Percentiles rank a stretch among this genome's conserved stretches.
These are phyloP conservation scores for Apiospora rasikravindrae DNA, from an alignment of 2,329 filamentous ascomycete genomes.

Conservation along the genomic window DNA sequence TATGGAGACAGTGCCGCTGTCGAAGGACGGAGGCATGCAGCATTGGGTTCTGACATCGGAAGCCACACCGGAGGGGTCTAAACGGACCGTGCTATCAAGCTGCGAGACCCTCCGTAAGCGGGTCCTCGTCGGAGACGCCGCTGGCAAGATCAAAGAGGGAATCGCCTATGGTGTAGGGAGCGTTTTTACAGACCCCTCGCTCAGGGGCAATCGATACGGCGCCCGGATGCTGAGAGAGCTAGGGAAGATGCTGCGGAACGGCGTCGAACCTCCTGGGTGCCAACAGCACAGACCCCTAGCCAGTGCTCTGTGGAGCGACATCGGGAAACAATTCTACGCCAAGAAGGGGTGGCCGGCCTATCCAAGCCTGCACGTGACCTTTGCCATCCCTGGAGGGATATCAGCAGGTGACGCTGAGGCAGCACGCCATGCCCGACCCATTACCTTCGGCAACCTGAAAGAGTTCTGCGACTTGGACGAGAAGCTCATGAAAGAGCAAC, in stretches of 20 bases:
- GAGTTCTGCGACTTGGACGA: constrained; percentile 70
- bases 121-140: constrained; percentile 50
- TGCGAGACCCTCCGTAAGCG: constrained; percentile 69
- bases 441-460: constrained; percentile 66
- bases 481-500: constrained; percentile 58
- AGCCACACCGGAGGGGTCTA: constrained; percentile 2
- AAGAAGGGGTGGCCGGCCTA: constrained; percentile 78
- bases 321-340: constrained; percentile 83
- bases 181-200: constrained; percentile 74
- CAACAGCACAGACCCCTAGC: constrained; percentile 54
- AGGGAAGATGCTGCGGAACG: constrained; percentile 37
- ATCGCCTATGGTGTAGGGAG: constrained; percentile 77
- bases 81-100: constrained; percentile 62
- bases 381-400: constrained; percentile 48
- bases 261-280: constrained; percentile 23
- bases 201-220: constrained; percentile 77
- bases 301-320: constrained; percentile 85
- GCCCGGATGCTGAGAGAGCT: constrained; percentile 75
- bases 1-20: constrained; percentile 62
- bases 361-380: constrained; percentile 72
- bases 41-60: constrained; percentile 66
- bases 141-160: constrained; percentile 55
- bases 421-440: constrained; percentile 40
- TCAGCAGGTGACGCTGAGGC: constrained; percentile 28
- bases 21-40: constrained; percentile 62